Conservation (phyloP, 2,329 filamentous ascomycete genomes). For the Colletotrichum costaricense region DNA sequence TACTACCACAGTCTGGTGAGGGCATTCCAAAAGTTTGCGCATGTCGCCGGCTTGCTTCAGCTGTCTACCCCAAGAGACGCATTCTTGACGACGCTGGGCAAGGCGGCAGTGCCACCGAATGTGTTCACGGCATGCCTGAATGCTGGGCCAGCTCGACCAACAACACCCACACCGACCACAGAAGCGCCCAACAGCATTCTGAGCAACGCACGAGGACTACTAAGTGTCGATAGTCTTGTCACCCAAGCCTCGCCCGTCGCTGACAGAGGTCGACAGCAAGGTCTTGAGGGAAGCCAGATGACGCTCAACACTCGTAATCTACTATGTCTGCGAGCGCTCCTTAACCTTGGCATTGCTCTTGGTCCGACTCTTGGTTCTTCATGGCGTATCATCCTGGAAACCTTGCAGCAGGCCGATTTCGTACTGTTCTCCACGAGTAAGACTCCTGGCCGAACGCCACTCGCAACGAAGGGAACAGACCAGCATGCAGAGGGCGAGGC, state of each 20-base stretch:
- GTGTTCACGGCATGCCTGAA: slow-evolving; percentile 71
- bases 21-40: slow-evolving; percentile 93
- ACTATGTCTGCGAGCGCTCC: slow-evolving; percentile 85
- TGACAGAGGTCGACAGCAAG: slow-evolving; percentile 70
- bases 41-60: slow-evolving; percentile 90
- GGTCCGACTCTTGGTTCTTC: slow-evolving; percentile 87
- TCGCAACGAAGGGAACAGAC: slow-evolving; percentile 59
- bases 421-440: slow-evolving; percentile 77
- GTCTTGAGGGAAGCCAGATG: slow-evolving; percentile 63
- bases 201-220: slow-evolving; percentile 76
- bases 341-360: slow-evolving; percentile 96
- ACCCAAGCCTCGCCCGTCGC: slow-evolving; percentile 65
- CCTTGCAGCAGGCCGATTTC: slow-evolving; percentile 91
- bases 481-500: slow-evolving; percentile 63
- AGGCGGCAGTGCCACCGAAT: slow-evolving; percentile 90
- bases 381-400: slow-evolving; percentile 93
- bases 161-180: slow-evolving; percentile 52
- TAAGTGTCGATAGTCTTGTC: slow-evolving; percentile 79
- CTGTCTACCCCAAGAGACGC: slow-evolving; percentile 90
- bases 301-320: slow-evolving; percentile 89
- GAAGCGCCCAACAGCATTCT: slow-evolving; percentile 64
- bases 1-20: slow-evolving; percentile 94
- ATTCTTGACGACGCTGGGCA: slow-evolving; percentile 92
- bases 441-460: slow-evolving; percentile 61
- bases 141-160: slow-evolving; percentile 55